phyloP scores from a whole-genome alignment of 108 stramenopile genomes.

The Chaetoceros tenuissimus region DNA sequence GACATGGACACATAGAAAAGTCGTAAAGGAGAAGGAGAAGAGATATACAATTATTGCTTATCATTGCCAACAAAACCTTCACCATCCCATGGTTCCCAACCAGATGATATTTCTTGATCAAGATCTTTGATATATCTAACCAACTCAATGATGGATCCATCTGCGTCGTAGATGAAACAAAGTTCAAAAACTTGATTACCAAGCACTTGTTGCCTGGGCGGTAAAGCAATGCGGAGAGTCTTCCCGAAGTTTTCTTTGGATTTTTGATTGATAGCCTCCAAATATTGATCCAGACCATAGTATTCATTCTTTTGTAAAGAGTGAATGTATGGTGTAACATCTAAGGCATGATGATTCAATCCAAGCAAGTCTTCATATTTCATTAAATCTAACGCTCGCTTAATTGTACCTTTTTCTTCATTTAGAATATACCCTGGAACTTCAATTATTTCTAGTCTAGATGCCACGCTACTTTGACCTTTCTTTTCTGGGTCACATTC shows the following conservation, averaged over 20 bases:
- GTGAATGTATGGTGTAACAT: slow-evolving; percentile 35
- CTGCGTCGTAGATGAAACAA: slow-evolving; percentile 81
- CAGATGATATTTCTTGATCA: neutral
- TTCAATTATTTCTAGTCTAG: slow-evolving; percentile 71
- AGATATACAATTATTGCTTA: neutral
- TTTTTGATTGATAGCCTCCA: slow-evolving; percentile 48
- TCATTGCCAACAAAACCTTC: neutral
- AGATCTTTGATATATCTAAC: slow-evolving; percentile 14
- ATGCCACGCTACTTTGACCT: neutral
- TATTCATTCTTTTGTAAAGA: slow-evolving; percentile 11
- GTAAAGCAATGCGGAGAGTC: slow-evolving; percentile 54
- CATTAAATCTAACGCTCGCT: slow-evolving; percentile 59
- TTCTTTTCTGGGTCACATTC: neutral
- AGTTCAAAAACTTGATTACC: slow-evolving; percentile 66
- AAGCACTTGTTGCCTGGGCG: slow-evolving; percentile 56
- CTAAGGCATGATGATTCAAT: slow-evolving; percentile 72
- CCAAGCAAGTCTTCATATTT: slow-evolving; percentile 58
- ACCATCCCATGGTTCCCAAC: neutral
- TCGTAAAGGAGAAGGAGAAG: neutral
- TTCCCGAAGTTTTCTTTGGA: slow-evolving; percentile 56
- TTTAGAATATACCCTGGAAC: slow-evolving; percentile 63
- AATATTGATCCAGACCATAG: slow-evolving; percentile 40
- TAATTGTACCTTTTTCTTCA: slow-evolving; percentile 54
- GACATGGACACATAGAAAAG: neutral
- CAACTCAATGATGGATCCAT: slow-evolving; percentile 73